A percentile compares a stretch with the other conserved stretches of the same genome.
Conservation (phyloP, 108 stramenopile species). For the Licmophora abbreviata region DNA sequence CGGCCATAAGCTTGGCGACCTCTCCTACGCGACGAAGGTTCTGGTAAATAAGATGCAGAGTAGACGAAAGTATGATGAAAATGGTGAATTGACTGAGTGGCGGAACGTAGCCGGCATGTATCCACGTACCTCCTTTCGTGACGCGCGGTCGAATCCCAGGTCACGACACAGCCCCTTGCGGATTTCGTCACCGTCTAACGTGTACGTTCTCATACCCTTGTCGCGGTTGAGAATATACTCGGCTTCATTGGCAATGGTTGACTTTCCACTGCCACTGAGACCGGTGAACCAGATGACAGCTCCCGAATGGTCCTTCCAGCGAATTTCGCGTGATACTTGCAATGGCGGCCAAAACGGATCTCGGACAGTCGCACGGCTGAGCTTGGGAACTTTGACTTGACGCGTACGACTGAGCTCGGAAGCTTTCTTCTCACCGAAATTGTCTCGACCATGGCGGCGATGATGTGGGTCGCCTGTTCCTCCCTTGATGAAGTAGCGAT, state of each 20-base stretch:
- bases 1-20: slow-evolving; percentile 79
- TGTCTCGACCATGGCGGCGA: no score
- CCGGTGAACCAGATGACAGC: slow-evolving; percentile 44
- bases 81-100: no score
- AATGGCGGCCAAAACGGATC: not conserved
- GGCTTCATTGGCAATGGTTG: slow-evolving; percentile 30
- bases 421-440: not conserved
- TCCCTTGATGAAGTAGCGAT: no score
- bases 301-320: slow-evolving; percentile 12
- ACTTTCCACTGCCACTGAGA: slow-evolving; percentile 34
- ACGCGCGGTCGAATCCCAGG: slow-evolving; percentile 69
- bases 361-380: not conserved
- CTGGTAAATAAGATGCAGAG: no score
- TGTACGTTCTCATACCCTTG: slow-evolving; percentile 26
- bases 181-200: slow-evolving; percentile 83
- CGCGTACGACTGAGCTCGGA: not conserved
- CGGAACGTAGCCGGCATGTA: no score
- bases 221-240: slow-evolving; percentile 18
- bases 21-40: slow-evolving; percentile 90
- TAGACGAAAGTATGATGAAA: no score
- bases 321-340: no score
- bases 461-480: no score
- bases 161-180: slow-evolving; percentile 80
- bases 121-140: slow-evolving; percentile 89
- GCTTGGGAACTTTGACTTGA: not conserved